Evolutionary conservation across 2,329 filamentous ascomycete genomes (phyloP), one percentile per base, ranked within the genome.

Genomic region (Tolypocladium cylindrosporum): DNA sequence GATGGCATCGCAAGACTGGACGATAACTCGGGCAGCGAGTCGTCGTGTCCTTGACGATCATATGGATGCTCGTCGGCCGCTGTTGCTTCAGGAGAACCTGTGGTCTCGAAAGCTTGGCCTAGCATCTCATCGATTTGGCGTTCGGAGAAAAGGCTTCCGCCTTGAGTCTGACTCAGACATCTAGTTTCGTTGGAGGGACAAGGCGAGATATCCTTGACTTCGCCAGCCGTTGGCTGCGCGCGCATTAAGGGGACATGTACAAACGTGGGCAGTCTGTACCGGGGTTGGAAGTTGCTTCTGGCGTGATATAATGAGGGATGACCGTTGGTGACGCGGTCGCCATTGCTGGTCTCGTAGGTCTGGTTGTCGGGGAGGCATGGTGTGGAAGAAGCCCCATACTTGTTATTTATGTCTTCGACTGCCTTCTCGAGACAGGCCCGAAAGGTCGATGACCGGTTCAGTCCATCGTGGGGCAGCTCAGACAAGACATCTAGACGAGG

Each of bases 401-500:
- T 67, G 54, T 59, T 58, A 50, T 68, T 65, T 55, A 71, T 69
- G 36, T 68, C 66, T 37, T 66, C 63, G 7, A 65, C 68, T 43
- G 66, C 65, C 55, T 67, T 67, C 50, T 72, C 69, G 36, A 73
- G 61, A 37, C 58, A 63, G 36, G 61, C 59, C 51, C 65, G 62
- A 56, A 72, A 68, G 7, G 68, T 68, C 10, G 66, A 68, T 2
- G 68, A 68, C 55, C 63, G 62, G 37, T 65, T 61, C 19, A 68
- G 53, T 13, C 55, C 62, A 51, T 64, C 65, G 7, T 50, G 41
- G 2, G 66, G 64, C 8, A 70, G 42, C 27, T 68, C 68, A 36
- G 60, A 60, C 19, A 70, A 60, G 55, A 69, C 58, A n/a, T 66
- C 67, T 31, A 72, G 62, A 10, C 63, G 65, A 21, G 70, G 70